Evolutionary conservation across 2,329 filamentous ascomycete genomes (phyloP).

Genomic region (Verticillium nubilum): DNA sequence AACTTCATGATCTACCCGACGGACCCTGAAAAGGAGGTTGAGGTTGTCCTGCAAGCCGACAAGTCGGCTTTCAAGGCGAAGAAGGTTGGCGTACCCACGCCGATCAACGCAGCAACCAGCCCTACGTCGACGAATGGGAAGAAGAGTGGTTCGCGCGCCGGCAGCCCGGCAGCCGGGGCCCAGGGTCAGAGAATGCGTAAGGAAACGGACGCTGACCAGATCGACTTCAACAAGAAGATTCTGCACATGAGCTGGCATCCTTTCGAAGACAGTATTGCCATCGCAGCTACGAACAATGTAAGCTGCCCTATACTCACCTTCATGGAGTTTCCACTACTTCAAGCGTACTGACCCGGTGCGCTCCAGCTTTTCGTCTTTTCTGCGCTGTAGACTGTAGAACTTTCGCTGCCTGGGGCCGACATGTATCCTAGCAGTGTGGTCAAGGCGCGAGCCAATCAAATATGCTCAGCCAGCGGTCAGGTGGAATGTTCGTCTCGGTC

Average conservation of each 20-base stretch:
- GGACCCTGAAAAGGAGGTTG: slow-evolving; percentile 91
- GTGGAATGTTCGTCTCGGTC: not conserved
- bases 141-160: slow-evolving; percentile 83
- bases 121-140: slow-evolving; percentile 68
- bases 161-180: slow-evolving; percentile 70
- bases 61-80: slow-evolving; percentile 99
- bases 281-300: slow-evolving; percentile 98
- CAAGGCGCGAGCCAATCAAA: not conserved
- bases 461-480: not conserved
- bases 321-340: not conserved
- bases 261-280: slow-evolving; percentile 98
- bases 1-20: slow-evolving; percentile 99
- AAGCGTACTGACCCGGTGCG: not conserved
- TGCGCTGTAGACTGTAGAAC: slow-evolving; percentile 50
- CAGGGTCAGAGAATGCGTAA: slow-evolving; percentile 95
- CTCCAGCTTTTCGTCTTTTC: slow-evolving; percentile 71
- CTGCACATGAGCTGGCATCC: slow-evolving; percentile 99
- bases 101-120: slow-evolving; percentile 80
- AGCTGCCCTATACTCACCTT: slow-evolving; percentile 41
- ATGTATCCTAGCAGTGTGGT: not conserved
- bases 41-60: slow-evolving; percentile 95
- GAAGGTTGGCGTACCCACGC: slow-evolving; percentile 96
- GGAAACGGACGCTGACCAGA: slow-evolving; percentile 98
- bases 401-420: too few species aligned
- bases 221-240: slow-evolving; percentile 99